A percentile compares a stretch with the other conserved stretches of the same genome.
phyloP scores from a whole-genome alignment of 257 asterid genomes.

The Nicotiana otophora region DNA sequence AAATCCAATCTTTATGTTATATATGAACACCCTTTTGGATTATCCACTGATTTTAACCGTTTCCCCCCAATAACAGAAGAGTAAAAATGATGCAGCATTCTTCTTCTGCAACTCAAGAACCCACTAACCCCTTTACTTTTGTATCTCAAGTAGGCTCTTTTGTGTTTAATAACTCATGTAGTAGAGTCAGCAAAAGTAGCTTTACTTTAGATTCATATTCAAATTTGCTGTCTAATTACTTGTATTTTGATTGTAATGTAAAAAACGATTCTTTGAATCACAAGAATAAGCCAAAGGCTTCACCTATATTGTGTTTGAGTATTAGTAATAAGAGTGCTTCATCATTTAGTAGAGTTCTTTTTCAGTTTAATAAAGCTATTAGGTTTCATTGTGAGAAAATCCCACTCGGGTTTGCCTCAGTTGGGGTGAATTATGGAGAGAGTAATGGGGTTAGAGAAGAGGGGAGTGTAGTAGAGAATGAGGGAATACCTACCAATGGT shows the following conservation, averaged over 20 bases:
- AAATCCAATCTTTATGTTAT: conserved; percentile 10
- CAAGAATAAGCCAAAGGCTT: conserved; percentile 38
- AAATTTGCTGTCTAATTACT: conserved; percentile 30
- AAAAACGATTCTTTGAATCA: conserved; percentile 2
- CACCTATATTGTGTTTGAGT: conserved; percentile 61
- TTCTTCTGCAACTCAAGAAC: conserved; percentile 62
- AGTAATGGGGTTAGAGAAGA: conserved; percentile 47
- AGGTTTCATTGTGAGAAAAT: conserved; percentile 72
- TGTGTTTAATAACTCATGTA: conserved; percentile 32
- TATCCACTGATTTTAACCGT: neutral
- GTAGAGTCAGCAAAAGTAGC: neutral
- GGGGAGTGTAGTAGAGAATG: conserved; percentile 53
- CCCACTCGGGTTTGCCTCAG: conserved; percentile 81
- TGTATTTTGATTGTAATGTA: conserved; percentile 41
- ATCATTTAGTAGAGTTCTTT: conserved; percentile 42
- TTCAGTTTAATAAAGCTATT: conserved; percentile 65
- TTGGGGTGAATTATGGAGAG: conserved; percentile 43
- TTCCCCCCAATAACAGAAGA: neutral
- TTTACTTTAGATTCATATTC: neutral
- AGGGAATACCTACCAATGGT: conserved; percentile 37
- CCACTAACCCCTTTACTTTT: conserved; percentile 38
- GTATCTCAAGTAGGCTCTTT: conserved; percentile 54
- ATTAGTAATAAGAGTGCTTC: conserved; percentile 48
- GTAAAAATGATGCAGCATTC: conserved; percentile 59
- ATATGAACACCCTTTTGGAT: neutral